Conservation (phyloP, 306 rosid species). For the Trifolium repens region DNA sequence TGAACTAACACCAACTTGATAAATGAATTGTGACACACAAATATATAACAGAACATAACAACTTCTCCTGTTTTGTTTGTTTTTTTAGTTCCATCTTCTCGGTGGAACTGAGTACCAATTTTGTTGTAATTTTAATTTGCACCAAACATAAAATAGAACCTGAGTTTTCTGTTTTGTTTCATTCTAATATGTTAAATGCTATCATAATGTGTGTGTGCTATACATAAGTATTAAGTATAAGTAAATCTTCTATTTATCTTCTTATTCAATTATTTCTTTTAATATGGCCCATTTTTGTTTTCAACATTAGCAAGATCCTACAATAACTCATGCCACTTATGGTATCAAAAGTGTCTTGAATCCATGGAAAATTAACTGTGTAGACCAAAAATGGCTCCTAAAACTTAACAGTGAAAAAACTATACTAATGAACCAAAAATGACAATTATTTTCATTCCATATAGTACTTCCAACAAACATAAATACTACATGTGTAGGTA, state of each 20-base stretch:
- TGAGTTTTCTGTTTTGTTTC: neutral
- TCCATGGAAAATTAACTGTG: neutral
- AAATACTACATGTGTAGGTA: neutral
- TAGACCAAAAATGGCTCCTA: conserved; percentile 17
- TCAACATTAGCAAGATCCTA: conserved; percentile 16
- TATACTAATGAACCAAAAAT: conserved; percentile 19
- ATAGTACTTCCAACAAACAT: conserved; percentile 29
- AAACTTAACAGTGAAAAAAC: conserved; percentile 9
- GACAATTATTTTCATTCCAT: conserved; percentile 40
- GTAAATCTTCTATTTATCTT: conserved; percentile 1
- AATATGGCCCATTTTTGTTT: neutral
- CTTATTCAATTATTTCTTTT: no score
- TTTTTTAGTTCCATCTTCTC: neutral
- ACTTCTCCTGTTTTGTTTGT: neutral
- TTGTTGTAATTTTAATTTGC: neutral
- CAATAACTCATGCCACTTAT: conserved; percentile 6
- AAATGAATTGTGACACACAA: neutral
- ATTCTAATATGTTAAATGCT: conserved; percentile 1
- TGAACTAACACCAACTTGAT: no score
- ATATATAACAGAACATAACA: neutral
- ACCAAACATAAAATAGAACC: neutral
- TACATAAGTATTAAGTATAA: neutral
- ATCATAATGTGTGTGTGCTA: neutral
- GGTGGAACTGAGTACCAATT: neutral
- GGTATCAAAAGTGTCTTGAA: conserved; percentile 16